Percentiles rank a stretch among this genome's conserved stretches.
Conservation (phyloP, 2,329 filamentous ascomycete species). For the Cercospora sp. region DNA sequence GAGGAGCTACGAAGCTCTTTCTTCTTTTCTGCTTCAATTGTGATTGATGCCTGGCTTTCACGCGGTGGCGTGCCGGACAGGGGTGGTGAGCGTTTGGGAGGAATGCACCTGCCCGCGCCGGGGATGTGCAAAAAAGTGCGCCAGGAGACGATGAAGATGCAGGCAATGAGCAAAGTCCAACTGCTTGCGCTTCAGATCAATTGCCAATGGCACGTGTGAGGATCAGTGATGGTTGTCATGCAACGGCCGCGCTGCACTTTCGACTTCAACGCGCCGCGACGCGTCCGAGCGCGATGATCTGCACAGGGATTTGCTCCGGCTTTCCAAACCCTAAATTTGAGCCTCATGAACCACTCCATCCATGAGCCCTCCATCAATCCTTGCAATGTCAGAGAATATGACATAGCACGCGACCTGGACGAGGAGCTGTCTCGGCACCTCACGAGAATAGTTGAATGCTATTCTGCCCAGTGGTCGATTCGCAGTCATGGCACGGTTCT, state of each 20-base stretch:
- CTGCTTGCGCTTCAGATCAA: neutral
- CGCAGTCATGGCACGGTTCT: constrained; percentile 47
- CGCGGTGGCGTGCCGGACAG: neutral
- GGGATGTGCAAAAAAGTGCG: neutral
- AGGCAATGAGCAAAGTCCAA: neutral
- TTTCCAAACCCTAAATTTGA: neutral
- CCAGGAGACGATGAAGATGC: neutral
- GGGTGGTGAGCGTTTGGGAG: neutral
- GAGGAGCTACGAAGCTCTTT: neutral
- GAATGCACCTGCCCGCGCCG: neutral
- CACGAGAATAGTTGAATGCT: neutral
- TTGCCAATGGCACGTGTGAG: neutral
- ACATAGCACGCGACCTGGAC: neutral
- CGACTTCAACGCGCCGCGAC: neutral
- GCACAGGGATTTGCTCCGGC: neutral
- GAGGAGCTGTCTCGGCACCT: constrained; percentile 5
- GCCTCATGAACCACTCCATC: neutral
- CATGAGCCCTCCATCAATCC: too few relatives aligned
- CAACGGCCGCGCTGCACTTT: neutral
- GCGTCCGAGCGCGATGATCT: neutral
- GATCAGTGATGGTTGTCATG: neutral
- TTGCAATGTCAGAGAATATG: neutral
- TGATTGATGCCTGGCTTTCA: neutral
- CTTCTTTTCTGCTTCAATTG: neutral
- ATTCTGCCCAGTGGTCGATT: neutral